A percentile compares a stretch with the other conserved stretches of the same genome.
Evolutionary conservation across 306 rosid genomes (phyloP).

Genomic region (Pyrus bretschneideri): DNA sequence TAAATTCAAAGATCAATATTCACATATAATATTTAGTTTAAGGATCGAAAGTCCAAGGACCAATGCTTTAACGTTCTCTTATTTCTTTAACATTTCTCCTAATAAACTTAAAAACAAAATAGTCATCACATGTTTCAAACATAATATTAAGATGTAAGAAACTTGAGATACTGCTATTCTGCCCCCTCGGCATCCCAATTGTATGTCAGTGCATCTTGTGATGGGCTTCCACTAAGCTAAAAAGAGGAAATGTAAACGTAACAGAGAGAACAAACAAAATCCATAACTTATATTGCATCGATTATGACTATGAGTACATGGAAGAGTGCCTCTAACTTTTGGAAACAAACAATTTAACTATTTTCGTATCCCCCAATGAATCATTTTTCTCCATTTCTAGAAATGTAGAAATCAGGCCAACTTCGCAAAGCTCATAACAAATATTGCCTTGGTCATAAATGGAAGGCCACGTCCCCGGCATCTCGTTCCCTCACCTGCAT

Average conservation of each 20-base stretch:
- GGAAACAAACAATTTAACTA: slow-evolving; percentile 1
- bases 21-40: no score
- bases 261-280: neutral
- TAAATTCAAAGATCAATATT: no score
- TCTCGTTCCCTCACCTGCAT: neutral
- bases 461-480: slow-evolving; percentile 12
- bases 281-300: neutral
- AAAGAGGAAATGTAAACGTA: neutral
- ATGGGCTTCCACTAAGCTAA: neutral
- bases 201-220: neutral
- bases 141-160: no score
- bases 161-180: neutral
- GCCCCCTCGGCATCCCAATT: neutral
- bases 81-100: no score
- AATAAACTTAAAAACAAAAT: no score
- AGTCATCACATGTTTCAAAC: no score
- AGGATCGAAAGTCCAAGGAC: no score
- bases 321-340: neutral
- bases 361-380: neutral
- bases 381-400: neutral
- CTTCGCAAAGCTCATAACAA: slow-evolving; percentile 16
- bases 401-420: slow-evolving; percentile 26
- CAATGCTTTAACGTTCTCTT: no score
- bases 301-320: neutral
- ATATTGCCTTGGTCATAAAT: slow-evolving; percentile 24